Evolutionary conservation across 345 rosid genomes (phyloP), one percentile per base, ranked within the genome.

Genomic region (Psidium friedrichsthalianum): DNA sequence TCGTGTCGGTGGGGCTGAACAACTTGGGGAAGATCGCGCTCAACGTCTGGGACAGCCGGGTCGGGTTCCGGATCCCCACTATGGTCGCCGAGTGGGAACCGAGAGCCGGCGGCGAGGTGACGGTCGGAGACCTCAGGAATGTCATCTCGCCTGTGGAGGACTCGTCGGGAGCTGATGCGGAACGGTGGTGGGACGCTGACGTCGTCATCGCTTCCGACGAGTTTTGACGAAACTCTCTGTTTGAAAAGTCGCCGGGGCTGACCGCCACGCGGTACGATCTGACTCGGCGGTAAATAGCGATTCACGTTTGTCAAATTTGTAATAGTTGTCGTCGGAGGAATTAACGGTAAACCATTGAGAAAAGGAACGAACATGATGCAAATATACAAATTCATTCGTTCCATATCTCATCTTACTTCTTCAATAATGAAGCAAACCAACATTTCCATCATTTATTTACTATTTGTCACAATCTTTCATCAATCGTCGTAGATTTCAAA

Each of bases 61-160:
- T 84, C 1, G 90, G 90, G 1, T 85, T 86, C 22, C 57, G 85
- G 83, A 55, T 90, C 32, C 98, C 99, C 83, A 88, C 91, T 57
- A 90, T 96, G 27, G 78, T 93, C 6, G 95, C 94, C 11, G 99
- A 95, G 49, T 94, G 97, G 95, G 87, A 87, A 74, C 93, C 92
- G 18, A 56, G 53, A 42, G 86, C 8, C 40, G 56, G 21, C 25
- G 80, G 76, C 18, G 85, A 64, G 85, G 84, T 92, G 83, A 88
- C 88, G 74, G 92, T 94, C 3, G 94, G 92, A 22, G 99, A 96
- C 24, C 69, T 94, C 89, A 91, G 98, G 86, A 96, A 89, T 81
- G 89, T 82, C 29, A 86, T 84, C 51, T 87, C 90, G 51, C 92
- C 93, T 91, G 86, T 96, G 51, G 91, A 61, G 54, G 85, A 84